Conservation (phyloP, 192 early-diverging fungal species). For the Coemansia sp. region DNA sequence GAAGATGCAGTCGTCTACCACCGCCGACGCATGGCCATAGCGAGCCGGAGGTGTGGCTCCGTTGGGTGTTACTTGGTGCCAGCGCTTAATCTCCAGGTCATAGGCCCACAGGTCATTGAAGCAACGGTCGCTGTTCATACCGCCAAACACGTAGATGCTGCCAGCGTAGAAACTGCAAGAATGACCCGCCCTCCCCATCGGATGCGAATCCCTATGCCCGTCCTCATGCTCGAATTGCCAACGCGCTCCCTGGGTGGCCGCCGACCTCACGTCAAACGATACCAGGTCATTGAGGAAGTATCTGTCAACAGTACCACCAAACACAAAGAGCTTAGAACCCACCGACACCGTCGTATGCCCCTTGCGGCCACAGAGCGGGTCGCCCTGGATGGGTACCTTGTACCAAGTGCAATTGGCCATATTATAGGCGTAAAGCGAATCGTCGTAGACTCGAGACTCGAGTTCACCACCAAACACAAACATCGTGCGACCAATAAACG, state of each 20-base stretch:
- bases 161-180: conserved; percentile 46
- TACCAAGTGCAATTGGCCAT: conserved; percentile 55
- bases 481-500: conserved; percentile 56
- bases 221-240: conserved; percentile 43
- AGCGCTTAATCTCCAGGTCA: conserved; percentile 27
- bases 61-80: conserved; percentile 41
- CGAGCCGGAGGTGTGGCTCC: conserved; percentile 50
- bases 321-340: conserved; percentile 48
- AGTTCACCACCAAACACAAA: conserved; percentile 57
- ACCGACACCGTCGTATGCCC: conserved; percentile 45
- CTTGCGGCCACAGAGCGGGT: conserved; percentile 41
- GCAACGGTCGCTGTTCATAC: conserved; percentile 46
- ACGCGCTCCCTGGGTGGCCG: conserved; percentile 31
- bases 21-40: conserved; percentile 49
- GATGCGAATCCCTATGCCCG: conserved; percentile 9
- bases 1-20: conserved; percentile 54
- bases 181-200: conserved; percentile 42
- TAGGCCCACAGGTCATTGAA: conserved; percentile 56
- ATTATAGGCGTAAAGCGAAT: conserved; percentile 51
- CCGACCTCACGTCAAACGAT: conserved; percentile 51
- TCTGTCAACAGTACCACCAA: conserved; percentile 46
- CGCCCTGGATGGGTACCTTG: conserved; percentile 51
- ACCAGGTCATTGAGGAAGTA: conserved; percentile 50
- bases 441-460: conserved; percentile 33
- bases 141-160: conserved; percentile 53